Evolutionary conservation across 768 basidiomycete genomes (phyloP), one percentile per base, ranked within the genome.

Genomic region (Auricularia auricula-judae): DNA sequence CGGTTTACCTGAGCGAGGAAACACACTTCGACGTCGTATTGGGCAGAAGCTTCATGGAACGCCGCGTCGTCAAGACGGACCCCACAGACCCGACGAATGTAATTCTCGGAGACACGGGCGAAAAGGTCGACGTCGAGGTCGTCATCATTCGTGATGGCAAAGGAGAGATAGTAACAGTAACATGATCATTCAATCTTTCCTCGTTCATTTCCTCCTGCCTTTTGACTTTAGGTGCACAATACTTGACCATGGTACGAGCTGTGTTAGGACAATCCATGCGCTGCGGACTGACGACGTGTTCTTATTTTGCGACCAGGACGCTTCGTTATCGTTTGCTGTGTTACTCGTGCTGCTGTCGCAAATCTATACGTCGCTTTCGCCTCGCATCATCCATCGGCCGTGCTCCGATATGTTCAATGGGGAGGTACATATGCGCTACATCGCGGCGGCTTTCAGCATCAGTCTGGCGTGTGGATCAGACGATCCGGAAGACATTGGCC

Each of bases 1-100:
- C 83, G 0, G 94, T 98, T 8, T 94, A 91, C 74, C 82, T 98
- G 36, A 89, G 91, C 3, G 97, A 99, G 72, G 95, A 97, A 72
- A 86, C 88, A 0, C 93, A 98, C 71, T 98, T 98, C 74, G 94
- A 97, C 70, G 91, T 98, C 59, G 89, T 98, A 3, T 82, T 98
- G 4, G 95, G 95, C 1, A 81, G 95, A 33, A 70, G 73, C 10
- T 78, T 80, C 76, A 75, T 80, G 74, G 81, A 82, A 70, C 75
- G 74, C 66, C 80, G 92, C 68, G 88, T 88, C 71, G 86, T 98
- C 67, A 88, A 87, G 74, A 86, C 84, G 36, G 91, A 89, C 71
- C 78, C 87, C 0, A 78, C 87, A 47, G 96, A 99, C 72, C 87
- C 86, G 44, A 98, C 97, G 10, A 86, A 89, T 68, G 87, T 99